Evolutionary conservation across 768 basidiomycete species (phyloP), one percentile per base, ranked within the genome.

Genomic region (Russula ochroleuca): DNA sequence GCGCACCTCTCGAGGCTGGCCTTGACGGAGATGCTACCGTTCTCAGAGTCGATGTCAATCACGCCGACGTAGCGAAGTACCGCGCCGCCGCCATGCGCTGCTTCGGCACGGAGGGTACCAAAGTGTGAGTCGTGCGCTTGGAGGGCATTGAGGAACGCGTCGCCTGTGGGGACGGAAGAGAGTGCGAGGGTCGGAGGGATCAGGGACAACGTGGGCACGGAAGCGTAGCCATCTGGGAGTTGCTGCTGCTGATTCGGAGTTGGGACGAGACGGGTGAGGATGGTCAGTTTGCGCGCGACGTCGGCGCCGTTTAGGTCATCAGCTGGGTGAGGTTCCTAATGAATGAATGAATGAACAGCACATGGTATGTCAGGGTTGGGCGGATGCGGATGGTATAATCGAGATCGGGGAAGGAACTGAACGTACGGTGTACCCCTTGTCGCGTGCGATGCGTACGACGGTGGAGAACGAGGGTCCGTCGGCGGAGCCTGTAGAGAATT

Each of bases 231-330:
- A 10, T 84, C 75, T n/a, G 87, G 82, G 8, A 97, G 68, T 5
- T 3, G 52, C 14, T 35, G 48, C 13, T 21, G 31, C 13, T 41
- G 78, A 7, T 0, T 82, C 21, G 5, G 85, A 80, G 63, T 72
- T 5, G 84, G 80, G 64, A 93, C 82, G 70, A 86, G 83, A 57
- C 97, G 88, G 0, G 94, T 87, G 61, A 99, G 83, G 76, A 99
- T 99, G 58, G 94, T 94, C 53, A 99, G 84, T 75, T 99, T 99
- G 50, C 97, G 87, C 2, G 95, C 95, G 52, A 99, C 97, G 74
- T 99, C 97, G 38, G 90, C 90, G 6, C 97, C 97, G 67, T 93
- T 95, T 49, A 99, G 85, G 73, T 99, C 97, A 70, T 98, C 96
- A 35, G 88, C 90, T 0, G 97, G 97, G 73, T 99, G 92, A 6